Evolutionary conservation across 2,329 filamentous ascomycete genomes (phyloP), one percentile per base, ranked within the genome.

Genomic region (Cladosporium sp.): DNA sequence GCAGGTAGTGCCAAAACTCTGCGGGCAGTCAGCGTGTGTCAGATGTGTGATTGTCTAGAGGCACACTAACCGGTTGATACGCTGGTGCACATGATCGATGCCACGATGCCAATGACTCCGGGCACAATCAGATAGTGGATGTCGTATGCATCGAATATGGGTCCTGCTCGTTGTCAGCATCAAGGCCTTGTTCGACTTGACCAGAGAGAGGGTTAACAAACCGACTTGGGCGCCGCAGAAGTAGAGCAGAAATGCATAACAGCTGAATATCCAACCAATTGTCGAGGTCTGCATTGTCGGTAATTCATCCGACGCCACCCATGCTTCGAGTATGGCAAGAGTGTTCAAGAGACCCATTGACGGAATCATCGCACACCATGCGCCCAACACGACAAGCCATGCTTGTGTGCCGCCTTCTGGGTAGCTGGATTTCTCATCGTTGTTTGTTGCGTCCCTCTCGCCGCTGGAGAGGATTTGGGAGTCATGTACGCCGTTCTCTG

Each of bases 211-310:
- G 5, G 11, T 9, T 12, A 34, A 34, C 30, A 9, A 5, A 34
- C 30, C 67, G 19, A 69, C 63, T 52, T 69, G 59, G 0, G 67
- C 57, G 6, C 67, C 66, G 1, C 59, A 65, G 39, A 68, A 65
- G 34, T 67, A 69, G 5, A 62, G 50, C 3, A 71, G 57, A 52
- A 71, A 71, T 15, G 65, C 60, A 39, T 68, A 67, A 14, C 66
- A 52, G 3, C 56, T 59, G 45, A 67, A 65, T 45, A 70, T 68
- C 68, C 68, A 71, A 2, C 64, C 67, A n/a, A 71, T 65, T 15
- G 43, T 47, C 43, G 19, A 47, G 22, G 43, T 17, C 8, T 47
- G 17, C 43, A 34, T 34, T 34, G 30, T 34, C 4, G 30, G 30
- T 8, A 34, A 8, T 9, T 34, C 30, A 11, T 34, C 30, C 30